Evolutionary conservation across 495 filamentous ascomycete species (phyloP), one percentile per base, ranked within the genome.

Genomic region (Penicillium alfredii): DNA sequence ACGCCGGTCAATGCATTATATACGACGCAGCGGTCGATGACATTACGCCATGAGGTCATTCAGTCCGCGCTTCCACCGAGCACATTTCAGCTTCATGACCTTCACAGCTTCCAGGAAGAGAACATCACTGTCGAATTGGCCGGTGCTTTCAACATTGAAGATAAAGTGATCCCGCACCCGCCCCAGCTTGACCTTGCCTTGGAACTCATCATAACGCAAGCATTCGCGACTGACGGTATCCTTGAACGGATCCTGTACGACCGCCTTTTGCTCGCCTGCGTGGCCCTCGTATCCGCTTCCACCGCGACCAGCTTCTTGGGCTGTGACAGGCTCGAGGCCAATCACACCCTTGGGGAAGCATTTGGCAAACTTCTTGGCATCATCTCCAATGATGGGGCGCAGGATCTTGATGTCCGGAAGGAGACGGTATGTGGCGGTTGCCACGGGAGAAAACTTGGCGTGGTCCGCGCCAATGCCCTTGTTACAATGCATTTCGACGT

Each of bases 401-500:
- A 68, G 55, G 50, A 97, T 96, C 12, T 73, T 69, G 53, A 99
- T 97, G 30, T 79, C 76, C 1, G 93, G 93, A 45, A 99, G 55
- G 6, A 99, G 72, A 11, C 93, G 77, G 65, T 99, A 99, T 24
- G 80, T 80, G 6, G 92, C 90, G 0, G 93, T 94, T 4, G 90
- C 89, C 12, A 99, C 93, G 17, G 93, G 93, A 1, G 86, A 94
- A 71, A 90, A 99, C 58, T 99, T 99, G 30, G 93, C 85, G 61
- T 99, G 93, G 64, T 97, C 92, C 38, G 80, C 82, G 10, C 93
- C 93, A 36, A 92, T 81, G 15, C 93, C 93, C 63, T 95, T 96
- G 61, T 90, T 76, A 61, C 85, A 86, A 64, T 94, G 88, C 73
- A 90, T 76, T 40, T 82, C 75, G 38, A 94, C 58, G 38, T 85